A percentile compares a stretch with the other conserved stretches of the same genome.
Evolutionary conservation across 805 yeast genomes (phyloP).

Genomic region (Kluyveromyces aestuarii): DNA sequence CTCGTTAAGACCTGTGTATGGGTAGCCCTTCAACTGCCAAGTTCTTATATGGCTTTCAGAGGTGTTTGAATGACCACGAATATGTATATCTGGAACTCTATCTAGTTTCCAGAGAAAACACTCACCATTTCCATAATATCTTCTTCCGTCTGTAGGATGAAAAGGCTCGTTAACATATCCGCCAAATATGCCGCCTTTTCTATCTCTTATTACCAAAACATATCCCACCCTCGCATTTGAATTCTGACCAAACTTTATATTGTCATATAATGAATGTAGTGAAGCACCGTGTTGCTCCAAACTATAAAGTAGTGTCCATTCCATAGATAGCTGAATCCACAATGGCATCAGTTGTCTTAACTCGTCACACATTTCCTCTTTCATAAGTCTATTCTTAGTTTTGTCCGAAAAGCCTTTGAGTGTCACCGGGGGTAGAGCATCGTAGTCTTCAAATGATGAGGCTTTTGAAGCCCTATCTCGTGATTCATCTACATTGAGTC

Average conservation of each 20-base stretch:
- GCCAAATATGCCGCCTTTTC: constrained; percentile 59
- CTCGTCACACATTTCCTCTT: constrained; percentile 60
- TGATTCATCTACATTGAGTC: neutral
- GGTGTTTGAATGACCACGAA: constrained; percentile 4
- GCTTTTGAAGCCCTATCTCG: neutral
- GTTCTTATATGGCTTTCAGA: constrained; percentile 9
- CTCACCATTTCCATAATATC: constrained; percentile 90
- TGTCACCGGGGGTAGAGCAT: constrained; percentile 45
- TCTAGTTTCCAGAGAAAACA: constrained; percentile 86
- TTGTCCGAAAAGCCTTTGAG: constrained; percentile 51
- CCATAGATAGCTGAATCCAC: constrained; percentile 64
- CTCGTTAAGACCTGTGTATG: constrained; percentile 83
- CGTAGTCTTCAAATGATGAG: constrained; percentile 9
- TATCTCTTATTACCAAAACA: constrained; percentile 63
- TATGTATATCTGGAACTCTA: constrained; percentile 23
- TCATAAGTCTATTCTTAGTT: constrained; percentile 52
- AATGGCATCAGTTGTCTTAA: constrained; percentile 67
- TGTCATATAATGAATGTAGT: constrained; percentile 62
- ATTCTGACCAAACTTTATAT: constrained; percentile 36
- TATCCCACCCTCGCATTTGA: constrained; percentile 55
- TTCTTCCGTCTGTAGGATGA: constrained; percentile 58
- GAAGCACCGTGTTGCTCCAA: constrained; percentile 91
- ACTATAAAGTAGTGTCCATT: constrained; percentile 76
- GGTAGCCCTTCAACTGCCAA: constrained; percentile 65
- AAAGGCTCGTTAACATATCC: constrained; percentile 68